Evolutionary conservation across 306 rosid species (phyloP), one percentile per base, ranked within the genome.

Genomic region (Cotoneaster glaucophyllus): DNA sequence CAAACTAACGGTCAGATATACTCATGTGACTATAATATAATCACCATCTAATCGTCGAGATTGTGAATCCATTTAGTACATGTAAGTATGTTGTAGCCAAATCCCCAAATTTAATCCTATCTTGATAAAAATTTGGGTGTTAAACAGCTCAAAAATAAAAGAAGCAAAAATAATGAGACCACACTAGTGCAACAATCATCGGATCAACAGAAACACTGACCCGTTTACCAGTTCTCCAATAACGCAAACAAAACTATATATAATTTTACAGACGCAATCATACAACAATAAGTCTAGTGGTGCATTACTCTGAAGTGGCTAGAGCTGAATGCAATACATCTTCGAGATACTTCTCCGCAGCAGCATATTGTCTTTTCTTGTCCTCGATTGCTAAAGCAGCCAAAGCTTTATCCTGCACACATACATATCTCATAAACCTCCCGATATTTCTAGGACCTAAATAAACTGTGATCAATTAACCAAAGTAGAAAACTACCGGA

Each of bases 361-460:
- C 97, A 57, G 92, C 96, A 69, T 80, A 92, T 80, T 92, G 97
- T 83, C 91, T 83, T 85, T 95, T 95, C 90, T 95, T 95, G 78
- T 92, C 97, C 90, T 95, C 99, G 61, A 95, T 95, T 66, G 99
- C 97, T 41, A 95, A 84, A 75, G 97, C 97, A 78, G 99, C 99
- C 87, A 92, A 83, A 67, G 99, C 97, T 87, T 92, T 95, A 73
- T 95, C 97, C 99, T 90, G 91, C 39, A 85, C 12, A 71, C 71
- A 71, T 24, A 37, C 58, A 57, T 31, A 75, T 75, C 64, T 39
- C 37, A 80, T 66, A 31, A 21, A 61, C 34, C 66, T 26, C 32
- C 70, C 34, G 17, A 48, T 50, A 70, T 69, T 56, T 58, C 28
- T 31, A 31, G 44, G 50, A 26, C 57, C 21, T 67, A 28, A 24